Percentiles rank a stretch among this genome's conserved stretches.
These are phyloP conservation scores for Yamadazyma friedrichii DNA, from an alignment of 1,139 yeast species.

Conservation along the genomic window DNA sequence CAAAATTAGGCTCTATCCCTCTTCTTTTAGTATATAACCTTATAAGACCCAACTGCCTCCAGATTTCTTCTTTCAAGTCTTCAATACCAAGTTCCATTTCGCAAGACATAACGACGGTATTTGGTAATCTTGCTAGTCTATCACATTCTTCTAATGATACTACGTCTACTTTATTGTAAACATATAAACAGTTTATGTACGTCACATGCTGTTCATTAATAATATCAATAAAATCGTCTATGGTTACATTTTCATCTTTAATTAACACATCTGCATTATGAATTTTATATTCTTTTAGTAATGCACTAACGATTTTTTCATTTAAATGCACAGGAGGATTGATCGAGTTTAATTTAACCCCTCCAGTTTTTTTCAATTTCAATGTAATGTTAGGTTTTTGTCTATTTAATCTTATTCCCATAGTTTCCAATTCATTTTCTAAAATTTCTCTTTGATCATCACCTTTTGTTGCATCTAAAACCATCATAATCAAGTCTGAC, in stretches of 20 bases:
- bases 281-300: constrained; percentile 82
- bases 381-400: constrained; percentile 77
- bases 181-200: constrained; percentile 88
- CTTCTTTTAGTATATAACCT: constrained; percentile 83
- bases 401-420: constrained; percentile 87
- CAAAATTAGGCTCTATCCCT: constrained; percentile 76
- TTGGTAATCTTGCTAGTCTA: constrained; percentile 84
- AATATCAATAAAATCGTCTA: constrained; percentile 92
- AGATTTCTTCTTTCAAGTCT: constrained; percentile 87
- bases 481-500: constrained; percentile 89
- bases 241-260: constrained; percentile 84
- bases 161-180: constrained; percentile 92
- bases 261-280: constrained; percentile 92
- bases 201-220: constrained; percentile 84
- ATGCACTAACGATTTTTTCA: constrained; percentile 74
- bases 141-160: constrained; percentile 95
- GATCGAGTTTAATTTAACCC: constrained; percentile 78
- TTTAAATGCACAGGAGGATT: constrained; percentile 80
- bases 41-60: constrained; percentile 81
- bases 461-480: constrained; percentile 92
- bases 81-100: constrained; percentile 82
- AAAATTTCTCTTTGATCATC: constrained; percentile 82
- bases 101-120: constrained; percentile 92
- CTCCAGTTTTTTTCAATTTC: constrained; percentile 84
- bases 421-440: constrained; percentile 87